Evolutionary conservation across 495 filamentous ascomycete genomes (phyloP).

Genomic region (Penicillium subrubescens): DNA sequence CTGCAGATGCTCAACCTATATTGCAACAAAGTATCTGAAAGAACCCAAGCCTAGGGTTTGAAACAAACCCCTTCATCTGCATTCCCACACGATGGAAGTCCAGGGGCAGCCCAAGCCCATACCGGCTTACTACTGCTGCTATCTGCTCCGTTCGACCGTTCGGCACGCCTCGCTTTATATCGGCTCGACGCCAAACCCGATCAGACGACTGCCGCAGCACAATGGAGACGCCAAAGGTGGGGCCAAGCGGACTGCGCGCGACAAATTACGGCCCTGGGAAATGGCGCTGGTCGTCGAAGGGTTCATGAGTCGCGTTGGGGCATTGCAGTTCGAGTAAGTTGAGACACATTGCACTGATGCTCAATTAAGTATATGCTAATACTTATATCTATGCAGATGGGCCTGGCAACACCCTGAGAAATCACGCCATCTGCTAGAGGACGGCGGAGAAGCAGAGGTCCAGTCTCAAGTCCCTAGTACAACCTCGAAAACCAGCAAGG

Average conservation of each 20-base stretch:
- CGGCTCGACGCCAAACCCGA: slow-evolving; percentile 87
- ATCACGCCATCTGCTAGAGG: slow-evolving; percentile 66
- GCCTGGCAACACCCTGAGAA: slow-evolving; percentile 83
- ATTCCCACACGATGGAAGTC: slow-evolving; percentile 18
- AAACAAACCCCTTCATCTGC: background rate
- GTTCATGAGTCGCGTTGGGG: slow-evolving; percentile 82
- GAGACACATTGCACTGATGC: background rate
- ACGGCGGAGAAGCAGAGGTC: slow-evolving; percentile 42
- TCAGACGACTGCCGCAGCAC: slow-evolving; percentile 80
- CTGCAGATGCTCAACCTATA: background rate
- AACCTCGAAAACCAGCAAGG: slow-evolving; percentile 22
- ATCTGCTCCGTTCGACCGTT: slow-evolving; percentile 82
- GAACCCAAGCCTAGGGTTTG: background rate
- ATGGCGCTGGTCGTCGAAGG: slow-evolving; percentile 88
- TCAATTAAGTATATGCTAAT: background rate
- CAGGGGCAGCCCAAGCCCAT: slow-evolving; percentile 50
- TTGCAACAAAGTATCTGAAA: background rate
- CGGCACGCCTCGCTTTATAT: slow-evolving; percentile 71
- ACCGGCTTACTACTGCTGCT: slow-evolving; percentile 76
- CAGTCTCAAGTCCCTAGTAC: slow-evolving; percentile 5
- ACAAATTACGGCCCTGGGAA: slow-evolving; percentile 81
- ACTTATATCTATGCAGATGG: slow-evolving; percentile 62
- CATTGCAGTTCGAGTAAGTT: slow-evolving; percentile 91
- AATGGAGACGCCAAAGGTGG: slow-evolving; percentile 82
- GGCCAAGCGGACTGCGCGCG: slow-evolving; percentile 69